These are phyloP conservation scores for Eleusine coracana DNA, from an alignment of 176 grass and related monocot genomes.

Conservation along the genomic window DNA sequence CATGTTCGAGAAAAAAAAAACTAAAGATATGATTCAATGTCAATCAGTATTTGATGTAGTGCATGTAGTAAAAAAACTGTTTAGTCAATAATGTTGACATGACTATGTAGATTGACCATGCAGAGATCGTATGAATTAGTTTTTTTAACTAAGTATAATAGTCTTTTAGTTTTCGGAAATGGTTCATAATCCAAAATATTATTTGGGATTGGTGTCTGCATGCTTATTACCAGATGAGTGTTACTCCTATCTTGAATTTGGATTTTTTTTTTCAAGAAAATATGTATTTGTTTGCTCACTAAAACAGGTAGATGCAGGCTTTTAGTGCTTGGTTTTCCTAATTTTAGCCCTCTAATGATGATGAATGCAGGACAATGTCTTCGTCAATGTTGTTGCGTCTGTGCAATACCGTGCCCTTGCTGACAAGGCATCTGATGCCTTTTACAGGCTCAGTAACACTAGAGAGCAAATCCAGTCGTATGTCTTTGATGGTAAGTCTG, in stretches of 20 bases:
- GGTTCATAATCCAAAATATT: background rate
- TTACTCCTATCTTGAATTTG: background rate
- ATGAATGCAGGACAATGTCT: conserved; percentile 79
- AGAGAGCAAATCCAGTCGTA: conserved; percentile 86
- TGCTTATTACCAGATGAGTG: background rate
- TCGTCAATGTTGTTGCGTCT: conserved; percentile 91
- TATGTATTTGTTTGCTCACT: conserved; percentile 14
- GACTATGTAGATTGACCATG: background rate
- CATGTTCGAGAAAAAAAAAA: background rate
- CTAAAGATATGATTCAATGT: background rate
- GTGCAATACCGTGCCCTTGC: conserved; percentile 81
- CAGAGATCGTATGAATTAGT: background rate
- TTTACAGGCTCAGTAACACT: conserved; percentile 90
- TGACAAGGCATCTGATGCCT: conserved; percentile 80
- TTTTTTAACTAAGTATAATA: background rate
- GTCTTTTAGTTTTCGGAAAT: background rate
- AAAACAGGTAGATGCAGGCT: background rate
- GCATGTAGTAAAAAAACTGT: background rate
- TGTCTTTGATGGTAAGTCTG: conserved; percentile 84
- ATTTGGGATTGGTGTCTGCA: background rate
- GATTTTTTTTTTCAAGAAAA: background rate
- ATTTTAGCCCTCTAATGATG: background rate
- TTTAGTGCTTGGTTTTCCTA: background rate
- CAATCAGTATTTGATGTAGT: background rate
- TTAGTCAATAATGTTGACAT: background rate